phyloP scores from a whole-genome alignment of 495 filamentous ascomycete species.

The Lophiostoma macrostomum region DNA sequence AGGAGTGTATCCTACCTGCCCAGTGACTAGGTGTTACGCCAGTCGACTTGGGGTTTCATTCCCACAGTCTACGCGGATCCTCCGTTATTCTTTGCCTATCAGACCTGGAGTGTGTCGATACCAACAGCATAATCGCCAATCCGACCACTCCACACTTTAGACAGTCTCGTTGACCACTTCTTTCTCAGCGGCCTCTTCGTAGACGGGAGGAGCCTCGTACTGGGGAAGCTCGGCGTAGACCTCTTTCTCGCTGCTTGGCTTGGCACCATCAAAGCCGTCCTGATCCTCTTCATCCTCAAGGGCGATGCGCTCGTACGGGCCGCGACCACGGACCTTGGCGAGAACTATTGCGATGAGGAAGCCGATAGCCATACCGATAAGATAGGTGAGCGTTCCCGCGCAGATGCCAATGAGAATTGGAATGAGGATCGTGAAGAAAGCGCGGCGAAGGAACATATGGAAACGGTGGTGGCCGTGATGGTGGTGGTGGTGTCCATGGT shows the following conservation, averaged over 20 bases:
- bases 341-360: slow-evolving; percentile 29
- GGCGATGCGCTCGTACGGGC: slow-evolving; percentile 18
- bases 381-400: slow-evolving; percentile 33
- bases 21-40: no score
- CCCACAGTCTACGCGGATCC: no score
- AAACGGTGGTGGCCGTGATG: slow-evolving; percentile 21
- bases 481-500: slow-evolving; percentile 18
- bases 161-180: slow-evolving; percentile 28
- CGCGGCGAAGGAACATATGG: slow-evolving; percentile 28
- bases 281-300: slow-evolving; percentile 25
- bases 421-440: slow-evolving; percentile 29
- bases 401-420: slow-evolving; percentile 36
- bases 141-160: neutral
- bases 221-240: slow-evolving; percentile 28
- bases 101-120: no score
- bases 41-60: no score
- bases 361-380: slow-evolving; percentile 36
- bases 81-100: no score
- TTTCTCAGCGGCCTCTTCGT: slow-evolving; percentile 34
- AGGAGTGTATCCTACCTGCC: no score
- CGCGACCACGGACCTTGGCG: slow-evolving; percentile 27
- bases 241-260: slow-evolving; percentile 23
- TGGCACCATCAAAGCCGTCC: neutral
- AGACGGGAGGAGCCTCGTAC: slow-evolving; percentile 32
- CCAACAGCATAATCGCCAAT: neutral